Evolutionary conservation across 495 filamentous ascomycete species (phyloP), one percentile per base, ranked within the genome.

Genomic region (Aspergillus olivimuriae): DNA sequence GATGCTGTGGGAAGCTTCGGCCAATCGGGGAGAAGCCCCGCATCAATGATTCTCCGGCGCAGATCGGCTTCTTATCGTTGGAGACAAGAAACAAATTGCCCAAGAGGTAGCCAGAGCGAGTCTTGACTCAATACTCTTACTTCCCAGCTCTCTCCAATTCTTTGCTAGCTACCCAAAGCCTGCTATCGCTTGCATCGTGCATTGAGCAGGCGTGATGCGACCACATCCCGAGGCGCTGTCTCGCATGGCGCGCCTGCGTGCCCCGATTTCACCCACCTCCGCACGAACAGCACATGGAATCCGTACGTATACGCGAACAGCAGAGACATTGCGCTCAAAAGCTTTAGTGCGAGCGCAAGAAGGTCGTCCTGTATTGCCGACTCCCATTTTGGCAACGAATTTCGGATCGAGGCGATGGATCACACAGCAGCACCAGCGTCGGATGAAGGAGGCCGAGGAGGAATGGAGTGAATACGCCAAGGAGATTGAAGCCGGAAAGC

Each of bases 401-500:
- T 17, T 18, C 2, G 48, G 50, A 11, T 70, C 74, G 44, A 66
- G 55, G 44, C 50, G 76, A 68, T 66, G 52, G 39, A 74, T 81
- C 16, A 73, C 72, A 11, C 58, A 66, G 36, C 57, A 73, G 10
- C 74, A 72, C 28, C 38, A 77, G 7, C 51, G 55, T 34, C 82
- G 78, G 48, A 60, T 68, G n/a, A 60, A 66, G 15, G 71, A 76
- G 14, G 82, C 79, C 0, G 62, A 76, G 42, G 28, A 64, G 41
- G 54, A 70, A 43, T 90, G 86, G 86, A 56, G 76, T 19, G 44
- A 47, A 34, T 61, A 66, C 34, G 81, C 82, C 2, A 18, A 63
- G 39, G 57, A 73, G 42, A 86, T 90, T 48, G 56, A 74, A 47
- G 60, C 65, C 0, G 87, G 86, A 21, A 66, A 79, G 52, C 50